Conservation (phyloP, 768 basidiomycete species). For the Lepiota venenata region DNA sequence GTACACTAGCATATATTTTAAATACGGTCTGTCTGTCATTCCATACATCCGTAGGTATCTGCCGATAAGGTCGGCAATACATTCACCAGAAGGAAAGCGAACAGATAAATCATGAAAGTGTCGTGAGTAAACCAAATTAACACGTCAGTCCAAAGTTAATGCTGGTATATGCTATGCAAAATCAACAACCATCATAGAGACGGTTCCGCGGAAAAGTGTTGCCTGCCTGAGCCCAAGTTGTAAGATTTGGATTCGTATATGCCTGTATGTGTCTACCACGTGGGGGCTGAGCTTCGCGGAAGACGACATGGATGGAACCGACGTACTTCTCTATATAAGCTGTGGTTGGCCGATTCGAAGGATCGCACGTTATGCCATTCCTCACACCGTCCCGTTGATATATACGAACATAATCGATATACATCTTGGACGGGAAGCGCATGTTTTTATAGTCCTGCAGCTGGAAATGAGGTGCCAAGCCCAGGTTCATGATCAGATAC, state of each 20-base stretch:
- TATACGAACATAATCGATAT: constrained; percentile 86
- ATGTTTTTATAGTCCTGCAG: constrained; percentile 67
- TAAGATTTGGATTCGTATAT: constrained; percentile 80
- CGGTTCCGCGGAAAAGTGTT: constrained; percentile 73
- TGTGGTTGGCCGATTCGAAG: constrained; percentile 71
- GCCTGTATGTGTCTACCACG: constrained; percentile 39
- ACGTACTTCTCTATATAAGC: constrained; percentile 70
- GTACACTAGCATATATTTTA: constrained; percentile 6
- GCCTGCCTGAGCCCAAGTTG: constrained; percentile 80
- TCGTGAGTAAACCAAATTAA: not conserved
- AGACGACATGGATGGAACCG: not conserved
- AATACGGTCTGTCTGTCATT: too few species aligned
- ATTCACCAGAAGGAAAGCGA: not conserved
- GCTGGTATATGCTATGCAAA: constrained; percentile 4
- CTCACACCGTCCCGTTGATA: constrained; percentile 76
- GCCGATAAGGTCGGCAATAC: constrained; percentile 2
- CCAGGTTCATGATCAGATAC: constrained; percentile 86
- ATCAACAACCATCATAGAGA: constrained; percentile 37
- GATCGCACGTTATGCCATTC: constrained; percentile 76
- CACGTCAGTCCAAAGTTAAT: not conserved
- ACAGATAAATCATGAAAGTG: constrained; percentile 7
- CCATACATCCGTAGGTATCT: not conserved
- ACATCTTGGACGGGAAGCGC: constrained; percentile 76
- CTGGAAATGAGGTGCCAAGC: constrained; percentile 78
- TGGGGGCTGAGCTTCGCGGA: not conserved